Evolutionary conservation across 2,329 filamentous ascomycete genomes (phyloP).

Genomic region (Cladosporium sp.): DNA sequence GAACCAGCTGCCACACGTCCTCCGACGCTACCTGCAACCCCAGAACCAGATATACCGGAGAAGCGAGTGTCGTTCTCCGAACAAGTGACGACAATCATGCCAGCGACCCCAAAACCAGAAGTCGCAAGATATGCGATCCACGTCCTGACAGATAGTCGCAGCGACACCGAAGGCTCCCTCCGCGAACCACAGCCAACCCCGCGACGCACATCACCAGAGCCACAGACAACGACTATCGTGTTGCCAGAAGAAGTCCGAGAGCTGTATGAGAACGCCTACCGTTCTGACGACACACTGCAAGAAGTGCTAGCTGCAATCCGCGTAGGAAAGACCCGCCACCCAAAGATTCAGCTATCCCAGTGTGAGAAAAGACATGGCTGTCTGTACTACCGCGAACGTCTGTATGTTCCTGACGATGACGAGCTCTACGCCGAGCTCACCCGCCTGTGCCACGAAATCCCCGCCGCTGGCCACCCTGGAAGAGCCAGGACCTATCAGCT

Average conservation of each 20-base stretch:
- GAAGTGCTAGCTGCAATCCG: not conserved
- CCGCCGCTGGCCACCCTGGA: constrained; percentile 3
- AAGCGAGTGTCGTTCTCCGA: not conserved
- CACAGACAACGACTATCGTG: not conserved
- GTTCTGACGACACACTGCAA: not conserved
- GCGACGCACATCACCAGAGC: not conserved
- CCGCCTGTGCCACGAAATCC: not conserved
- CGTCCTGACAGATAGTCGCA: not conserved
- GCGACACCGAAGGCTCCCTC: not conserved
- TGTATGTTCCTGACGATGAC: not conserved
- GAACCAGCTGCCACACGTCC: not conserved
- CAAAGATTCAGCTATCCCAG: not conserved
- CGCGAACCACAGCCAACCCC: not conserved
- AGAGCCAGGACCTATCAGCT: constrained; percentile 9
- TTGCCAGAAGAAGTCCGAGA: not conserved
- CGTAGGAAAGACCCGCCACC: not conserved
- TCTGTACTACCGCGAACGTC: not conserved
- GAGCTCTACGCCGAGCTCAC: not conserved
- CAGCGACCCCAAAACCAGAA: not conserved
- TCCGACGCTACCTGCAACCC: not conserved
- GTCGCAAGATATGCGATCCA: not conserved
- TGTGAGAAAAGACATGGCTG: not conserved
- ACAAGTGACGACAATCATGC: not conserved
- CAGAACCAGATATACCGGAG: not conserved
- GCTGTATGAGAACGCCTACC: not conserved